Percentiles rank a stretch among this genome's conserved stretches.
phyloP scores from a whole-genome alignment of 768 basidiomycete genomes.

The Phaeotremella fagi region DNA sequence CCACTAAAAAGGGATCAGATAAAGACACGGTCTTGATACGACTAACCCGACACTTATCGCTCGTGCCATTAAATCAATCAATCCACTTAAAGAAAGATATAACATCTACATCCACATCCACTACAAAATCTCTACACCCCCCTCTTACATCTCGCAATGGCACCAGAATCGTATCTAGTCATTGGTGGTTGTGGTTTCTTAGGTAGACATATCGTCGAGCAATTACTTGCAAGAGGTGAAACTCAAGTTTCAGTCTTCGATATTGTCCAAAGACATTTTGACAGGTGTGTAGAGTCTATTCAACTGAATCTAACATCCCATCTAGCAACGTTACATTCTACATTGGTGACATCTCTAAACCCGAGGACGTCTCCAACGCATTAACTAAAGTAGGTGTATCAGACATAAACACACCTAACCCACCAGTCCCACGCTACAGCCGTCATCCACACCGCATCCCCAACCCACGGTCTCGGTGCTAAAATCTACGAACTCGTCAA shows the following conservation, averaged over 20 bases:
- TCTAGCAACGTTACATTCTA: slow-evolving; percentile 60
- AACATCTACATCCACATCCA: not conserved
- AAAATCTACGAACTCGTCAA: slow-evolving; percentile 87
- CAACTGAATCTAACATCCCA: not conserved
- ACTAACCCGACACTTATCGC: not conserved
- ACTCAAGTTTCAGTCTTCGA: slow-evolving; percentile 75
- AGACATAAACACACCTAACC: not conserved
- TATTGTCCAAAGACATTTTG: slow-evolving; percentile 80
- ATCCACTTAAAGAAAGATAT: not conserved
- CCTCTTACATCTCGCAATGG: not conserved
- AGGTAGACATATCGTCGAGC: slow-evolving; percentile 83
- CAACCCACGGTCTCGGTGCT: slow-evolving; percentile 63
- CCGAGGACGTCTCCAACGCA: slow-evolving; percentile 66
- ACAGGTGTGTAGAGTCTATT: slow-evolving; percentile 39
- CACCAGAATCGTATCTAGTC: slow-evolving; percentile 70
- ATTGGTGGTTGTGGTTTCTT: slow-evolving; percentile 70
- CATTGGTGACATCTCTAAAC: slow-evolving; percentile 79
- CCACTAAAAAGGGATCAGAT: too few species aligned
- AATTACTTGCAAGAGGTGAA: slow-evolving; percentile 71
- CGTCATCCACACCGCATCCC: slow-evolving; percentile 93
- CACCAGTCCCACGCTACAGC: slow-evolving; percentile 72
- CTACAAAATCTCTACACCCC: not conserved
- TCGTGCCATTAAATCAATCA: not conserved
- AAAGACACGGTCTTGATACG: too few species aligned
- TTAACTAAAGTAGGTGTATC: slow-evolving; percentile 60